Percentiles rank a stretch among this genome's conserved stretches.
These are phyloP conservation scores for Phytophthora meadii DNA, from an alignment of 352 stramenopile species.

Conservation along the genomic window DNA sequence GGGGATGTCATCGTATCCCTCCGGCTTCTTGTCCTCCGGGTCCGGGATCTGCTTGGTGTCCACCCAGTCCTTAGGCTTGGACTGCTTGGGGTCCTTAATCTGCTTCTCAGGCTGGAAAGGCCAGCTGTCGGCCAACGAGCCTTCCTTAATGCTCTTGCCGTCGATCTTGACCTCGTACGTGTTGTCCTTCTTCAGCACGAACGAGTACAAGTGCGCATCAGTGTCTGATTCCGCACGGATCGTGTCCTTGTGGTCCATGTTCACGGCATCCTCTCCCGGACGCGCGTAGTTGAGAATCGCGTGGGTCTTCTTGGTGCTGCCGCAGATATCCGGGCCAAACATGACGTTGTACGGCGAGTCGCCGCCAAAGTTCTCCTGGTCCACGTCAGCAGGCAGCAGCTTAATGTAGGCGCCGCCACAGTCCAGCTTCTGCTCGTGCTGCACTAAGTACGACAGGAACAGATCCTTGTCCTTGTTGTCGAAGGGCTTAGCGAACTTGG, in stretches of 20 bases:
- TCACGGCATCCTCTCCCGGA: constrained; percentile 93
- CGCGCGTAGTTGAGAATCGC: constrained; percentile 98
- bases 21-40: constrained; percentile 96
- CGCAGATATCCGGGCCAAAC: constrained; percentile 99
- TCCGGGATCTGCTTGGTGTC: constrained; percentile 97
- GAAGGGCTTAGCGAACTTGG: constrained; percentile 90
- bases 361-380: constrained; percentile 94
- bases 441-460: constrained; percentile 97
- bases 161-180: constrained; percentile 98
- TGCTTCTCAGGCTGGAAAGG: constrained; percentile 95
- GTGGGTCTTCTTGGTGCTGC: constrained; percentile 96
- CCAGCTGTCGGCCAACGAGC: constrained; percentile 95
- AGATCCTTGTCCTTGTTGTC: constrained; percentile 93
- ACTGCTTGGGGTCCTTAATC: constrained; percentile 97
- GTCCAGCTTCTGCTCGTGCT: constrained; percentile 99
- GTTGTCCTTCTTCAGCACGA: constrained; percentile 97
- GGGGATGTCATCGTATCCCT: constrained; percentile 99
- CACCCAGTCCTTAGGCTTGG: constrained; percentile 99
- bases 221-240: constrained; percentile 81
- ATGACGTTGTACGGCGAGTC: constrained; percentile 97
- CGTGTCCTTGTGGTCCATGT: constrained; percentile 91
- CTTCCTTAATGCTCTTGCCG: constrained; percentile 93
- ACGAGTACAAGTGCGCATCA: constrained; percentile 98
- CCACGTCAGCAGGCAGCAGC: constrained; percentile 93
- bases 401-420: constrained; percentile 99